Conservation (phyloP, 352 stramenopile species). For the Phytophthora colocasiae region DNA sequence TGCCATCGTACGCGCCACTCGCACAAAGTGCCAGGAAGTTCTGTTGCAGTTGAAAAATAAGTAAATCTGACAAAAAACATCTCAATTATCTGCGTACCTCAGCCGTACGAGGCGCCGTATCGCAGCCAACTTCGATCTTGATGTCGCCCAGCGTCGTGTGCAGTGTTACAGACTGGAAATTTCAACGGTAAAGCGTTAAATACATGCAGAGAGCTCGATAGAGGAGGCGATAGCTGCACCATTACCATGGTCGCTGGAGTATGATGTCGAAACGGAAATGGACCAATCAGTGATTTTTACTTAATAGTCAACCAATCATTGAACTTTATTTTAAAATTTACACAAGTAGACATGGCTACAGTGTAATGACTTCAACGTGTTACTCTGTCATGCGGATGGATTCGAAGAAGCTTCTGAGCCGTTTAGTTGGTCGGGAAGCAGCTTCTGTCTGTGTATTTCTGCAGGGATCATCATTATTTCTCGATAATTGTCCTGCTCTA, state of each 20-base stretch:
- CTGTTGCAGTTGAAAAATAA: conserved; percentile 52
- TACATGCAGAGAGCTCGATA: background rate
- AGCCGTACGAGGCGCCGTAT: conserved; percentile 91
- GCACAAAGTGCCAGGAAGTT: conserved; percentile 97
- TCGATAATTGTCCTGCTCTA: too few species aligned
- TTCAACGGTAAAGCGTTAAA: conserved; percentile 1
- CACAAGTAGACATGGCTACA: conserved; percentile 19
- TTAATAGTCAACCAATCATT: conserved; percentile 2
- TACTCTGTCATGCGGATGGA: background rate
- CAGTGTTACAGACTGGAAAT: conserved; percentile 92
- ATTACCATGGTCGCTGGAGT: conserved; percentile 30
- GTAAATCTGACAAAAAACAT: background rate
- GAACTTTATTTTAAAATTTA: conserved; percentile 8
- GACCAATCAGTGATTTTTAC: conserved; percentile 25
- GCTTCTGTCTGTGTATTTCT: background rate
- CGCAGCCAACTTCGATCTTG: conserved; percentile 97
- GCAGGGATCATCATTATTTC: too few species aligned
- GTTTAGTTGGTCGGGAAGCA: conserved; percentile 7
- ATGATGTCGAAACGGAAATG: conserved; percentile 21
- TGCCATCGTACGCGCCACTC: conserved; percentile 91
- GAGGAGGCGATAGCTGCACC: background rate
- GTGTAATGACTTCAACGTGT: conserved; percentile 9
- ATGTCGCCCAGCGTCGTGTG: conserved; percentile 96
- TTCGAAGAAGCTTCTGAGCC: conserved; percentile 7
- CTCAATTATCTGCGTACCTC: conserved; percentile 50